phyloP scores from a whole-genome alignment of 805 yeast genomes.

The Suhomyces tanzawaensis region DNA sequence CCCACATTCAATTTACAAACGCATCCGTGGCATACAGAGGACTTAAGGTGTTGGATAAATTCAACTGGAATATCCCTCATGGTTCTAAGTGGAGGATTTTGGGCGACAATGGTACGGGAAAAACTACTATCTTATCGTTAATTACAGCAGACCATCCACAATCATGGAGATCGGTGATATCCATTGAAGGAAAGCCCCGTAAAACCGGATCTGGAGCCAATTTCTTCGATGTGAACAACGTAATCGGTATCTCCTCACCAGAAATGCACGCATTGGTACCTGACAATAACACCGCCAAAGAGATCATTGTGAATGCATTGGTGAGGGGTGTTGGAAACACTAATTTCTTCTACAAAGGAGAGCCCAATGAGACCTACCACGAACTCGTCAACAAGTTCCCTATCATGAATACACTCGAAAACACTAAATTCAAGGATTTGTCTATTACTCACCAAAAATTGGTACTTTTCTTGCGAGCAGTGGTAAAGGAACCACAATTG shows the following conservation, averaged over 20 bases:
- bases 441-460: conserved; percentile 75
- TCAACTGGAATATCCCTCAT: conserved; percentile 61
- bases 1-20: conserved; percentile 48
- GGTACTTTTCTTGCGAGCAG: conserved; percentile 69
- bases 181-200: conserved; percentile 63
- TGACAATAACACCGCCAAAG: conserved; percentile 43
- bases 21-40: conserved; percentile 69
- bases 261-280: conserved; percentile 91
- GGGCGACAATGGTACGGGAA: conserved; percentile 92
- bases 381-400: conserved; percentile 21
- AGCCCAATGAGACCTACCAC: conserved; percentile 18
- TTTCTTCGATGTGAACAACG: conserved; percentile 73
- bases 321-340: conserved; percentile 56
- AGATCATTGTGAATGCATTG: conserved; percentile 72
- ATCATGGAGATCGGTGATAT: conserved; percentile 76
- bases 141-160: conserved; percentile 96
- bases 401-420: conserved; percentile 33
- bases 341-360: conserved; percentile 46
- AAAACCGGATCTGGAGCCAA: conserved; percentile 68
- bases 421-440: conserved; percentile 50
- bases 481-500: conserved; percentile 73
- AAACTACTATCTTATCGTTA: conserved; percentile 80
- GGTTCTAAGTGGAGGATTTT: conserved; percentile 87
- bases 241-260: conserved; percentile 88
- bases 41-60: conserved; percentile 52